Conservation (phyloP, 2,329 filamentous ascomycete species). For the Plenodomus biglobosus region DNA sequence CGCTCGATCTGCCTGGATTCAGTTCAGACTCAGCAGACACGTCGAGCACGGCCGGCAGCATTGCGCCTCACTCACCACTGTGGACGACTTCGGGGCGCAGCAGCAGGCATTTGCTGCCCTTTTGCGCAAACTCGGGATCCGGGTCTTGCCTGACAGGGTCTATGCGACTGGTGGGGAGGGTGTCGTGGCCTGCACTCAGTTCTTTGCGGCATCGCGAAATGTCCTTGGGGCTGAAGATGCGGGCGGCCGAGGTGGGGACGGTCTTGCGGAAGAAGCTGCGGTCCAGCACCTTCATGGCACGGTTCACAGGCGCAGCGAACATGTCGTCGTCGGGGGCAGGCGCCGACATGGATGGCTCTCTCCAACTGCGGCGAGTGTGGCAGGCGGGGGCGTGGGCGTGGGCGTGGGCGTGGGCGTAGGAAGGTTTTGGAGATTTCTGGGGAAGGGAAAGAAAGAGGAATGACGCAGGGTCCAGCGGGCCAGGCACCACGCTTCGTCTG, state of each 20-base stretch:
- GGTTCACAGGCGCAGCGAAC: conserved; percentile 80
- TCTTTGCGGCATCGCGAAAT: conserved; percentile 71
- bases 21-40: conserved; percentile 44
- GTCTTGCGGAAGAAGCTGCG: conserved; percentile 78
- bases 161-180: conserved; percentile 66
- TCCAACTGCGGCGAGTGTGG: neutral
- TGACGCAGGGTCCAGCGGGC: conserved; percentile 16
- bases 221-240: conserved; percentile 72
- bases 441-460: too few species aligned
- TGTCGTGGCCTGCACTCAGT: conserved; percentile 65
- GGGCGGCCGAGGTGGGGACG: conserved; percentile 75
- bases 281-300: conserved; percentile 78
- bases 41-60: conserved; percentile 10
- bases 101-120: conserved; percentile 50
- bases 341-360: conserved; percentile 28
- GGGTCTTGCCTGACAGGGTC: conserved; percentile 63
- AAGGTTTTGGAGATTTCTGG: conserved; percentile 2
- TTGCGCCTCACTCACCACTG: conserved; percentile 35
- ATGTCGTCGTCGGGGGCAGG: conserved; percentile 46
- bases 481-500: neutral
- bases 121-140: conserved; percentile 56
- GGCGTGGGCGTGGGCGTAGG: neutral
- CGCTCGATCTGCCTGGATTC: conserved; percentile 59
- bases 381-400: conserved; percentile 2
- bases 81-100: conserved; percentile 48